These are phyloP conservation scores for Delitschia confertaspora DNA, from an alignment of 495 filamentous ascomycete genomes.

Conservation along the genomic window DNA sequence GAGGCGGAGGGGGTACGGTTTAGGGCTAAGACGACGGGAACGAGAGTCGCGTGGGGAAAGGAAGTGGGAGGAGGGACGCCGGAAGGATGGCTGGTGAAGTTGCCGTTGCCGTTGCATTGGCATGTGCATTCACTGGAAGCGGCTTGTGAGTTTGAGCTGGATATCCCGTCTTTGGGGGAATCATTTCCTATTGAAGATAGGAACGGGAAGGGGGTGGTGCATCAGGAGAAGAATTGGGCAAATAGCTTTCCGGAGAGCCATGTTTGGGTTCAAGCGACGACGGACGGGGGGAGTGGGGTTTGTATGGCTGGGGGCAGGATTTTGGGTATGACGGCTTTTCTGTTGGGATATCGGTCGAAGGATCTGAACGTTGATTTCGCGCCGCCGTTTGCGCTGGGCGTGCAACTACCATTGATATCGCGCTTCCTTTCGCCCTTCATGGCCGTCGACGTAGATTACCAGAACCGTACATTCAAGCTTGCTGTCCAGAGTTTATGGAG, in stretches of 20 bases:
- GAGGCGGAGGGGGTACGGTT: constrained; percentile 30
- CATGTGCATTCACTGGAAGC: constrained; percentile 40
- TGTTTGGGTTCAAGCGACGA: constrained; percentile 38
- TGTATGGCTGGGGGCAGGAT: constrained; percentile 39
- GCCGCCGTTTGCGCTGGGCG: constrained; percentile 30
- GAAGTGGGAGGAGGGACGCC: constrained; percentile 29
- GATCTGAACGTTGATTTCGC: constrained; percentile 31
- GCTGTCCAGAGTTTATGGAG: constrained; percentile 28
- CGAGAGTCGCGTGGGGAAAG: constrained; percentile 36
- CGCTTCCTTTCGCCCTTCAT: constrained; percentile 33
- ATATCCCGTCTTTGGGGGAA: constrained; percentile 20
- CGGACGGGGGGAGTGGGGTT: constrained; percentile 26
- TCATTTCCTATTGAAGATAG: constrained; percentile 18
- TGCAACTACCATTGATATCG: no score
- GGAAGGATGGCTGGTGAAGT: constrained; percentile 30
- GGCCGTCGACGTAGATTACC: constrained; percentile 31
- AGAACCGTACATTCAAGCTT: constrained; percentile 25
- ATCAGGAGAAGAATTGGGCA: constrained; percentile 45
- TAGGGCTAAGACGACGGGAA: constrained; percentile 28
- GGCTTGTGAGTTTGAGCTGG: constrained; percentile 30
- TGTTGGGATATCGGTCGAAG: constrained; percentile 36
- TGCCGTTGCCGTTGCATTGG: constrained; percentile 43
- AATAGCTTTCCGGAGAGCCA: constrained; percentile 38
- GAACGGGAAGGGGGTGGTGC: constrained; percentile 33
- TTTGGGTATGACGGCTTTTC: constrained; percentile 38